Evolutionary conservation across 768 basidiomycete genomes (phyloP).

Genomic region (Strobilomyces confusus): DNA sequence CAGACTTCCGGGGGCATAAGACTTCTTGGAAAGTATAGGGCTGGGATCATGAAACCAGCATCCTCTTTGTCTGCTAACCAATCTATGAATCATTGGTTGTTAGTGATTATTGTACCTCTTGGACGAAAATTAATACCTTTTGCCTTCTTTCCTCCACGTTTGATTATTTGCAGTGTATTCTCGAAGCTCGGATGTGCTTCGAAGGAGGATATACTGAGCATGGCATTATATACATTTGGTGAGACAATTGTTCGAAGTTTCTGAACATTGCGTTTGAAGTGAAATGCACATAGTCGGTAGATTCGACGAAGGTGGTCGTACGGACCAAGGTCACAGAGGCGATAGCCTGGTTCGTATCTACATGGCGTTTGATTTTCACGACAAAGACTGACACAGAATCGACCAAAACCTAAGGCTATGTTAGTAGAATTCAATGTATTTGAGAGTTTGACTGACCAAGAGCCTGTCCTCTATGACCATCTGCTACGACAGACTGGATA

Average conservation of each 20-base stretch:
- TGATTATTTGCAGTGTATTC: not conserved
- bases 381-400: too few relatives aligned
- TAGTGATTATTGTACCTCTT: not conserved
- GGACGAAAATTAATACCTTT: not conserved
- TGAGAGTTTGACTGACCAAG: not conserved
- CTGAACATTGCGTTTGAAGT: not conserved
- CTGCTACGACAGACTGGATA: slow-evolving; percentile 4
- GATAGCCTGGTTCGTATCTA: too few relatives aligned
- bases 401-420: too few relatives aligned
- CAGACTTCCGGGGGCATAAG: not conserved
- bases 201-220: slow-evolving; percentile 3
- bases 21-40: slow-evolving; percentile 3
- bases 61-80: slow-evolving; percentile 9
- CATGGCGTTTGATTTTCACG: too few relatives aligned
- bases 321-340: not conserved
- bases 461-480: slow-evolving; percentile 1
- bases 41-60: not conserved
- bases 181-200: slow-evolving; percentile 1
- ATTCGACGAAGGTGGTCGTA: not conserved
- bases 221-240: not conserved
- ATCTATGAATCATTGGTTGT: not conserved
- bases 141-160: not conserved
- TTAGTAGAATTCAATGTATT: too few relatives aligned
- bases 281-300: not conserved
- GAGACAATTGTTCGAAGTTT: not conserved